Percentiles rank a stretch among this genome's conserved stretches.
These are phyloP conservation scores for Apocynum venetum DNA, from an alignment of 257 asterid species.

Conservation along the genomic window DNA sequence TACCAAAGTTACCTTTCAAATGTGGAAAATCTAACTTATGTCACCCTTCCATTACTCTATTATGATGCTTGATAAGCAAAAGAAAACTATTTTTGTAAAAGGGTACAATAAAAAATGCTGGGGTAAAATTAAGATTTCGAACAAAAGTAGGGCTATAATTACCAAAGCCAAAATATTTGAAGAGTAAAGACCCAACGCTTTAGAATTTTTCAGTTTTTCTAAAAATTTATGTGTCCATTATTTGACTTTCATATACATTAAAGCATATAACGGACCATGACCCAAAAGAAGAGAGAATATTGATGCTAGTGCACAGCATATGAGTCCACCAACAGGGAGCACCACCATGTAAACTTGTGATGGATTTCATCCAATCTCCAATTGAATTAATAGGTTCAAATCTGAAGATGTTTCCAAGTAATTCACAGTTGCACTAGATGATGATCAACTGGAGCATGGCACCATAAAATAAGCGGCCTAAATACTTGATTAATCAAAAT, in stretches of 20 bases:
- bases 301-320: not conserved
- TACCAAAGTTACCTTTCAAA: not conserved
- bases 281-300: not conserved
- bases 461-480: constrained; percentile 9
- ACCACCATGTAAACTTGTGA: not conserved
- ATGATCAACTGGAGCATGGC: not conserved
- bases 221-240: not conserved
- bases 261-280: not conserved
- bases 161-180: not conserved
- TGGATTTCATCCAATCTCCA: not conserved
- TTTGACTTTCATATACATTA: not conserved
- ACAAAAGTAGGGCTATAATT: not conserved
- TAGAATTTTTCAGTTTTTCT: not conserved
- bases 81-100: no score
- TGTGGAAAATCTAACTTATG: not conserved
- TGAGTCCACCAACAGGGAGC: constrained; percentile 7
- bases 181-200: not conserved
- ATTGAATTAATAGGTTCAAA: not conserved
- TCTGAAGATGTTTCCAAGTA: constrained; percentile 8
- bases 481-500: constrained; percentile 14
- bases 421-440: not conserved
- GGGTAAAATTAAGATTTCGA: no score
- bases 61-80: not conserved
- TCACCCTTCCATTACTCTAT: not conserved
- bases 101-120: no score